Conservation (phyloP, 2,329 filamentous ascomycete genomes). For the Trichoderma sp. region DNA sequence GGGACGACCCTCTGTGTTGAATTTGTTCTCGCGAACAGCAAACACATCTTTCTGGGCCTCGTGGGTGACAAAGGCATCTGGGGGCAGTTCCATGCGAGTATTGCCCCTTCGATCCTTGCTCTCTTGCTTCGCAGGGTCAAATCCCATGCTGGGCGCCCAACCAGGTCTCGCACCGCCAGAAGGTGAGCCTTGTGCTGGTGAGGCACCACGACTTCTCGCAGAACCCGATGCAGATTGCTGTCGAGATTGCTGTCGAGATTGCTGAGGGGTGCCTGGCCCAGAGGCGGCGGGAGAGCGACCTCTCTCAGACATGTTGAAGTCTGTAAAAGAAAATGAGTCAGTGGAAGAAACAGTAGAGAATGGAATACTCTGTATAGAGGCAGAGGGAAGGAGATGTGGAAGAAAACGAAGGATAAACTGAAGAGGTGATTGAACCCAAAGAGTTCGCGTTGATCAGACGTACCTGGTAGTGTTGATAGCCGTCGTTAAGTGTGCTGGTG, state of each 20-base stretch:
- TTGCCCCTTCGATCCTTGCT: slow-evolving; percentile 34
- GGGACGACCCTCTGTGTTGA: slow-evolving; percentile 55
- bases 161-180: slow-evolving; percentile 23
- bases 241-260: neutral
- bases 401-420: neutral
- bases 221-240: neutral
- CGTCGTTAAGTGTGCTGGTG: neutral
- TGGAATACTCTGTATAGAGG: neutral
- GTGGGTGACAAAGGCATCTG: slow-evolving; percentile 50
- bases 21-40: slow-evolving; percentile 37
- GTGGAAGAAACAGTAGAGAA: neutral
- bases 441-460: neutral
- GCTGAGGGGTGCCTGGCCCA: neutral
- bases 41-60: slow-evolving; percentile 36
- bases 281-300: slow-evolving; percentile 28
- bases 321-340: slow-evolving; percentile 7
- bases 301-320: slow-evolving; percentile 33
- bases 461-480: neutral
- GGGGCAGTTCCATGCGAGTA: slow-evolving; percentile 54
- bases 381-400: neutral
- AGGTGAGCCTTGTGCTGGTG: slow-evolving; percentile 23
- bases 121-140: slow-evolving; percentile 42
- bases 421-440: neutral
- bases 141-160: slow-evolving; percentile 37
- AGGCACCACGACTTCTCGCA: slow-evolving; percentile 19